These are phyloP conservation scores for Corynascus novoguineensis DNA, from an alignment of 495 filamentous ascomycete species.

Conservation along the genomic window DNA sequence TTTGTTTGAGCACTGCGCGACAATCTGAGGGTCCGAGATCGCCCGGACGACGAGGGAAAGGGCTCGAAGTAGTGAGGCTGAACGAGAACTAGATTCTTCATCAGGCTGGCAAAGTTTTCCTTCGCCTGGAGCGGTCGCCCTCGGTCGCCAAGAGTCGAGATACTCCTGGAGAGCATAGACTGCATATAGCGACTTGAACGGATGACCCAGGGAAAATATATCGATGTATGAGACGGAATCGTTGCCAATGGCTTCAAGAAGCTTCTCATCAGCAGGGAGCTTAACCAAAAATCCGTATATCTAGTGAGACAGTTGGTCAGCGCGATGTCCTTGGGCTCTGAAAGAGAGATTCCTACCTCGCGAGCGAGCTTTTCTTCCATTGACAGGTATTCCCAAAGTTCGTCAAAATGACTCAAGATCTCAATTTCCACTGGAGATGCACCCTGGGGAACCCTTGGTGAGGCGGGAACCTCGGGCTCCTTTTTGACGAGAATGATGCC, in stretches of 20 bases:
- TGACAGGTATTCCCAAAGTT: slow-evolving; percentile 74
- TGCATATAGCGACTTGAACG: slow-evolving; percentile 71
- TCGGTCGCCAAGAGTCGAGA: slow-evolving; percentile 29
- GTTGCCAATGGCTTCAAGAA: slow-evolving; percentile 54
- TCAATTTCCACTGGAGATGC: slow-evolving; percentile 62
- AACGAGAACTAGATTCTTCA: slow-evolving; percentile 20
- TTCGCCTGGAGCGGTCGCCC: slow-evolving; percentile 16
- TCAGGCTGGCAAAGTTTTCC: slow-evolving; percentile 16
- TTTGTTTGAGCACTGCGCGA: slow-evolving; percentile 33
- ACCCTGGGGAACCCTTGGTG: slow-evolving; percentile 34
- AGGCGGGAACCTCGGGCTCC: slow-evolving; percentile 32
- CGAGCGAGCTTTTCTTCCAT: slow-evolving; percentile 68
- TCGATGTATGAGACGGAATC: slow-evolving; percentile 47
- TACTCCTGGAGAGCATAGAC: slow-evolving; percentile 56
- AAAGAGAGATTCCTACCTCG: slow-evolving; percentile 48
- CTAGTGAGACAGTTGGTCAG: slow-evolving; percentile 42
- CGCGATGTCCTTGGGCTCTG: too few relatives aligned
- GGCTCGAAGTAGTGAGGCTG: slow-evolving; percentile 32
- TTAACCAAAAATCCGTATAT: slow-evolving; percentile 68
- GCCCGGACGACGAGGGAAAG: slow-evolving; percentile 44
- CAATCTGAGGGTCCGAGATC: slow-evolving; percentile 41
- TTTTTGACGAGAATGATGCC: slow-evolving; percentile 57
- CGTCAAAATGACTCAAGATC: slow-evolving; percentile 77
- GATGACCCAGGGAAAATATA: slow-evolving; percentile 62
- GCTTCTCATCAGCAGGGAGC: slow-evolving; percentile 63